Conservation (phyloP, 208 protist genomes). For the Trichomonas vaginalis region DNA sequence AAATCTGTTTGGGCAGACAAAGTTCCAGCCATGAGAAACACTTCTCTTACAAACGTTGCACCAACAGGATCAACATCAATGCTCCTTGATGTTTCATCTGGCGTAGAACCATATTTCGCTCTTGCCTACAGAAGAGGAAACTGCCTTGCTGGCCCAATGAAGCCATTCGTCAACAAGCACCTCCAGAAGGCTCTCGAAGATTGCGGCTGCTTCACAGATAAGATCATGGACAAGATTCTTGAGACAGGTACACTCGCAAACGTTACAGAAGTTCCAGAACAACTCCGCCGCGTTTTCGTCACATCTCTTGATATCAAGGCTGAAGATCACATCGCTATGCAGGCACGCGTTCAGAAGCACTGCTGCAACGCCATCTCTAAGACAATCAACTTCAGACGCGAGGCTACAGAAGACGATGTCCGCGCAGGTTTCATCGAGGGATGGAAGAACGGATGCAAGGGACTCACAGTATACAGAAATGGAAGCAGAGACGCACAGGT, state of each 20-base stretch:
- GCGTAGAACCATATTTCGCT: constrained; percentile 8
- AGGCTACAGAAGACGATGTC: neutral
- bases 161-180: constrained; percentile 5
- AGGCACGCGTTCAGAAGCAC: neutral
- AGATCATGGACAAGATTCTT: neutral
- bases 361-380: neutral
- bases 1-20: neutral
- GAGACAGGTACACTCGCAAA: neutral
- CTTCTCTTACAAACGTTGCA: neutral
- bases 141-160: neutral
- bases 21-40: neutral
- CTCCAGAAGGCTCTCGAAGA: neutral
- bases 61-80: constrained; percentile 1
- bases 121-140: neutral
- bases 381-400: neutral
- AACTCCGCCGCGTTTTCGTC: neutral
- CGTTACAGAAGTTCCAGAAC: neutral
- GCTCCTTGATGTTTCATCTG: neutral
- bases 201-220: neutral
- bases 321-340: neutral
- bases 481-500: neutral
- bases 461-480: neutral
- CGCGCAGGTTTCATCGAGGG: neutral
- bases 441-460: neutral
- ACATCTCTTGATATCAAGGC: neutral